Conservation (phyloP, 2,329 filamentous ascomycete species). For the Beauveria sp. region DNA sequence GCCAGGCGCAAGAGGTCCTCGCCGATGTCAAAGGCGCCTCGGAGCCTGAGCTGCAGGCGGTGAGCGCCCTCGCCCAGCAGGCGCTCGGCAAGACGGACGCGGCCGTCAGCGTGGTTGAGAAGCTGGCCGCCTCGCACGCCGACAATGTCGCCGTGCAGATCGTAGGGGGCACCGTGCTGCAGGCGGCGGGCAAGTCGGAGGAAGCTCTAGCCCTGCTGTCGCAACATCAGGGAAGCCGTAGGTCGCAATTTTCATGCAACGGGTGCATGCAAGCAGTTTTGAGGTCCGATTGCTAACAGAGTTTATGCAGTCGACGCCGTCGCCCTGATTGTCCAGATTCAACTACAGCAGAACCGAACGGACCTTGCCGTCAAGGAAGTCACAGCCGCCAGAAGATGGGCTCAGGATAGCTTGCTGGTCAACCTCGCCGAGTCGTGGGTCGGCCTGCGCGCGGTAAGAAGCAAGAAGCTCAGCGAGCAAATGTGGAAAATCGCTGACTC, state of each 20-base stretch:
- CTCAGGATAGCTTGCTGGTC: slow-evolving; percentile 86
- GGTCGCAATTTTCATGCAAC: slow-evolving; percentile 25
- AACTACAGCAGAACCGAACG: slow-evolving; percentile 82
- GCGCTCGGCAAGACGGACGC: slow-evolving; percentile 50
- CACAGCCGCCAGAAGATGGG: slow-evolving; percentile 78
- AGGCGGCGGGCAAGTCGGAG: slow-evolving; percentile 72
- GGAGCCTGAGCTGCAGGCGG: slow-evolving; percentile 67
- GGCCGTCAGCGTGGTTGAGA: slow-evolving; percentile 57
- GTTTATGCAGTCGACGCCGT: slow-evolving; percentile 60
- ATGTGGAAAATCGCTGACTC: slow-evolving; percentile 18
- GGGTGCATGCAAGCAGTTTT: slow-evolving; percentile 5
- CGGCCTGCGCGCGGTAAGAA: slow-evolving; percentile 68
- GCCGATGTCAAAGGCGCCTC: slow-evolving; percentile 58
- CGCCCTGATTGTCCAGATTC: slow-evolving; percentile 83
- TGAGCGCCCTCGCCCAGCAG: slow-evolving; percentile 67
- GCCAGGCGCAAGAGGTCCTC: slow-evolving; percentile 66
- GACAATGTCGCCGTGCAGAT: slow-evolving; percentile 80
- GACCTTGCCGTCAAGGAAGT: slow-evolving; percentile 91
- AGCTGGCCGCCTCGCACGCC: slow-evolving; percentile 55
- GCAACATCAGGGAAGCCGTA: slow-evolving; percentile 81
- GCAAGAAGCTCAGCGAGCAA: background rate
- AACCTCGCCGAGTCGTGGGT: slow-evolving; percentile 97
- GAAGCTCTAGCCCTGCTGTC: slow-evolving; percentile 73
- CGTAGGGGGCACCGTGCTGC: slow-evolving; percentile 71
- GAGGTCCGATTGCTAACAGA: slow-evolving; percentile 16